Base-by-base conservation (phyloP, 306 rosid genomes). In the Cicer chorassanicum region DNA sequence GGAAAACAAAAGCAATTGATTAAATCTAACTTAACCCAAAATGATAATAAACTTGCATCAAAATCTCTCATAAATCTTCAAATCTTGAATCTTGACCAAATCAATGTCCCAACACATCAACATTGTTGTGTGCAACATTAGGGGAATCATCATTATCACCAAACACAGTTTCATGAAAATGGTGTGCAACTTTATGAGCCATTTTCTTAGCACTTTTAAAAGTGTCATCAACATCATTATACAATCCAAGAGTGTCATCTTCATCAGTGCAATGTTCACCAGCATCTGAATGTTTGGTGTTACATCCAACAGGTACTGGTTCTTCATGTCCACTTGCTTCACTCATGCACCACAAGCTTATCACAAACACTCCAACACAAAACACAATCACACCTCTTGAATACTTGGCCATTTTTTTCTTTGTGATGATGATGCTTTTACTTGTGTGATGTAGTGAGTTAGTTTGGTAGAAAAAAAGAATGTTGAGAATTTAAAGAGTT, bases 211-310 rank as follows among this genome's bases (percentile, higher is more conserved):
- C 1, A 34, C 0, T 39, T 42, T 5, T 84, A 61, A 24, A 84
- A 73, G 85, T 63, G 65, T 84, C 88, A 69, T 84, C 88, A n/a
- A 78, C 29, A 57, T 84, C 85, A 0, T 53, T 19, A 68, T 80
- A 75, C 36, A 83, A 18, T 11, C 83, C 84, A 8, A 75, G 79
- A 9, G 16, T 0, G 46, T 74, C 83, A 16, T 81, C 80, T 38
- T 84, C 81, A 13, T 9, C 75, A 0, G 38, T n/a, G 78, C 88
- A 84, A 16, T 84, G 76, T 41, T 84, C 85, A 0, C 41, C 50
- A 11, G 18, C 67, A 1, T 48, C 84, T 14, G 74, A 6, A 38
- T 46, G n/a, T 7, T 19, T 34, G 18, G 38, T 0, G 7, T 18
- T 21, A 51, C 85, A 81, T 9, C 82, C 85, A 0, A 0, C 68